These are phyloP conservation scores for Larix kaempferi DNA, from an alignment of 75 land plant species.

Conservation along the genomic window DNA sequence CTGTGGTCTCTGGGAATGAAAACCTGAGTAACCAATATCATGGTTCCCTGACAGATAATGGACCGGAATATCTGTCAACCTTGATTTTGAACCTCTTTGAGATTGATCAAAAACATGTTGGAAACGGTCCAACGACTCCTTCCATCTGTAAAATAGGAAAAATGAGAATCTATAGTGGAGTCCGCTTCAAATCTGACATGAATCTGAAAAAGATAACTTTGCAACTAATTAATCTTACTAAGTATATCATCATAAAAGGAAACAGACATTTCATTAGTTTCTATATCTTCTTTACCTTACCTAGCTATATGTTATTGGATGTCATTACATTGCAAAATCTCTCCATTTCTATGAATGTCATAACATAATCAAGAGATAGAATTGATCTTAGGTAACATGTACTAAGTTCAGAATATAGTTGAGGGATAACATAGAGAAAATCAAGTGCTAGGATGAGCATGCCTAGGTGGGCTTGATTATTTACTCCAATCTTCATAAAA, in stretches of 20 bases:
- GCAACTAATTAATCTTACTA: not conserved
- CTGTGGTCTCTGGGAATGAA: slow-evolving; percentile 48
- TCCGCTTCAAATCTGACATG: not conserved
- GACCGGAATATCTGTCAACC: slow-evolving; percentile 23
- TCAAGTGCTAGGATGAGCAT: not conserved
- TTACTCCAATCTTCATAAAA: not conserved
- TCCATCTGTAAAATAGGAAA: slow-evolving; percentile 53
- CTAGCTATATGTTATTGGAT: not conserved
- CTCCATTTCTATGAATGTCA: not conserved
- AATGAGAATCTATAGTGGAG: not conserved
- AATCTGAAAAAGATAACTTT: slow-evolving; percentile 2
- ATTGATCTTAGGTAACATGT: not conserved
- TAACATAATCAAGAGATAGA: not conserved
- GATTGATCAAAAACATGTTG: slow-evolving; percentile 71
- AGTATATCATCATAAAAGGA: not conserved
- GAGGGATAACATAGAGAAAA: not conserved
- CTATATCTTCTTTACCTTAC: not conserved
- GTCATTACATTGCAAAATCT: not conserved
- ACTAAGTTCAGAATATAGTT: not conserved
- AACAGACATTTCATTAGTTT: not conserved
- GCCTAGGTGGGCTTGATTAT: not conserved
- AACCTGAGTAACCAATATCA: slow-evolving; percentile 76
- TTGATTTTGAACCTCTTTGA: slow-evolving; percentile 27
- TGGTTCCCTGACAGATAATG: slow-evolving; percentile 81
- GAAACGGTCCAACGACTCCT: slow-evolving; percentile 68